Conservation (phyloP, 2,329 filamentous ascomycete species). For the Graphilbum fragrans region DNA sequence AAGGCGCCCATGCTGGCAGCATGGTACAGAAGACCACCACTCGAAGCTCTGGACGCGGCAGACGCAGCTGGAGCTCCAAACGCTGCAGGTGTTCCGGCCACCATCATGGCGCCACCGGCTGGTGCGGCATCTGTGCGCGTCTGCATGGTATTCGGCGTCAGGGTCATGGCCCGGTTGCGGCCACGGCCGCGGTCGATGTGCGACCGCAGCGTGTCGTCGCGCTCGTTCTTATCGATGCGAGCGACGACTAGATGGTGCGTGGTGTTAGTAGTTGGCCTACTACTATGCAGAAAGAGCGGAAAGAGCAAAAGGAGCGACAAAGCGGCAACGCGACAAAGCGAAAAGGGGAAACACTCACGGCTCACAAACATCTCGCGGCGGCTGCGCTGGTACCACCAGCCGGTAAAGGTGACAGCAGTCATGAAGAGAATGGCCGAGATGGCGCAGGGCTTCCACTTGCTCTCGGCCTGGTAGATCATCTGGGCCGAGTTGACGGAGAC, state of each 20-base stretch:
- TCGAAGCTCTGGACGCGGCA: background rate
- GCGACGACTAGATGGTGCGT: constrained; percentile 3
- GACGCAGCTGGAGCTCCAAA: background rate
- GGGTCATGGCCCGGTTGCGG: background rate
- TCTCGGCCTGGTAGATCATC: constrained; percentile 8
- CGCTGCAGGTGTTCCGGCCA: background rate
- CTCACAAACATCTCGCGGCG: constrained; percentile 13
- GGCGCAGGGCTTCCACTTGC: constrained; percentile 13
- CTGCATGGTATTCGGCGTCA: background rate
- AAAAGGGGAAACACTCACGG: constrained; percentile 3
- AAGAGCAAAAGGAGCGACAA: background rate
- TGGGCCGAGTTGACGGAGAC: constrained; percentile 10
- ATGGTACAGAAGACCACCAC: no score
- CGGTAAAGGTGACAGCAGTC: constrained; percentile 12
- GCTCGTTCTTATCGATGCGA: constrained; percentile 6
- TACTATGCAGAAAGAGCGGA: no score
- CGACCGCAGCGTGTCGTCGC: constrained; percentile 1
- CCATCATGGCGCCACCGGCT: background rate
- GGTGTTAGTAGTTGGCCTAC: no score
- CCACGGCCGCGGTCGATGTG: background rate
- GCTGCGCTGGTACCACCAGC: constrained; percentile 17
- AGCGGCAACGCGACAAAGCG: background rate
- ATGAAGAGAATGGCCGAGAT: constrained; percentile 15
- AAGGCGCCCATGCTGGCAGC: no score
- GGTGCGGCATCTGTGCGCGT: background rate